Conservation (phyloP, 2,329 filamentous ascomycete genomes). For the Curvularia sp. region DNA sequence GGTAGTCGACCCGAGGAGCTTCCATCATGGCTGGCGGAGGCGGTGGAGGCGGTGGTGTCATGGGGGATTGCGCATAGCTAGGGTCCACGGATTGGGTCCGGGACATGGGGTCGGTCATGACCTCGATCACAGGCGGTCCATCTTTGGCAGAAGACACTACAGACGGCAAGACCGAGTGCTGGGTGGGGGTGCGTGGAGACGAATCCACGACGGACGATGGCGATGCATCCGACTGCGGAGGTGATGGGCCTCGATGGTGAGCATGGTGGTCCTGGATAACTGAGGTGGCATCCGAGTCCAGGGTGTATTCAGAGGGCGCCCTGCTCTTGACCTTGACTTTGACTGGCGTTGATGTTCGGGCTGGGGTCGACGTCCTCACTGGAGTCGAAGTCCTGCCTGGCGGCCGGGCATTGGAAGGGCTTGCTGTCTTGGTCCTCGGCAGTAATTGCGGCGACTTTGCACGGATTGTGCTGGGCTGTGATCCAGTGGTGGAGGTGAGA, state of each 20-base stretch:
- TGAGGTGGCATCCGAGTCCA: slow-evolving; percentile 57
- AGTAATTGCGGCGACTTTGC: slow-evolving; percentile 36
- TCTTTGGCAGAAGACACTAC: slow-evolving; percentile 43
- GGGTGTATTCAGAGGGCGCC: slow-evolving; percentile 51
- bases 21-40: slow-evolving; percentile 72
- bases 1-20: slow-evolving; percentile 87
- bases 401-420: slow-evolving; percentile 28
- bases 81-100: slow-evolving; percentile 45
- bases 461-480: slow-evolving; percentile 50
- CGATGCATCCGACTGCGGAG: slow-evolving; percentile 48
- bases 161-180: slow-evolving; percentile 49
- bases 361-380: slow-evolving; percentile 22
- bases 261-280: slow-evolving; percentile 51
- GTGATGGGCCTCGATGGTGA: slow-evolving; percentile 35
- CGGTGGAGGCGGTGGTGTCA: slow-evolving; percentile 69
- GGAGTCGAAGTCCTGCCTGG: slow-evolving; percentile 37
- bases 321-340: slow-evolving; percentile 44
- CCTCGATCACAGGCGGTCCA: slow-evolving; percentile 52
- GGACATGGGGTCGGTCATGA: slow-evolving; percentile 52
- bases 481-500: slow-evolving; percentile 52
- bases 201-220: slow-evolving; percentile 54
- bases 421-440: slow-evolving; percentile 34
- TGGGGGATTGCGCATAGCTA: slow-evolving; percentile 58
- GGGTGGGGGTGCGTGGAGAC: slow-evolving; percentile 55
- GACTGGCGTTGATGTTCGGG: slow-evolving; percentile 34